Evolutionary conservation across 2,329 filamentous ascomycete species (phyloP).

Genomic region (Nothophoma quercina): DNA sequence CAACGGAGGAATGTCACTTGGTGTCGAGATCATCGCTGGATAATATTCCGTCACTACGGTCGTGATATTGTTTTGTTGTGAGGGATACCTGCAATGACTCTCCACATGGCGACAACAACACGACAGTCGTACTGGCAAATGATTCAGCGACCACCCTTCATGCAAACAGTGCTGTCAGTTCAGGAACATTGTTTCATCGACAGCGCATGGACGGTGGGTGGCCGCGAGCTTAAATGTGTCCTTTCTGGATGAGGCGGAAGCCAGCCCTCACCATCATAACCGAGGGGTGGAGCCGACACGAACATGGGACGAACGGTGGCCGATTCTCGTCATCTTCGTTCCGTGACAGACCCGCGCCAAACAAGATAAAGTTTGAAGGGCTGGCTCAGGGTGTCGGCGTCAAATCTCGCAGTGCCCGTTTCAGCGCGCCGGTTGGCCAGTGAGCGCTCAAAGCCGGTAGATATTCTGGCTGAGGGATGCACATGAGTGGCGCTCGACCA

Average conservation of each 20-base stretch:
- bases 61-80: neutral
- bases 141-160: neutral
- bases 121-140: neutral
- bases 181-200: conserved; percentile 13
- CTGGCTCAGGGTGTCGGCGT: conserved; percentile 10
- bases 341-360: conserved; percentile 25
- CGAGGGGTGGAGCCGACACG: conserved; percentile 31
- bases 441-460: neutral
- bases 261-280: conserved; percentile 9
- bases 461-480: neutral
- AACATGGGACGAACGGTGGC: conserved; percentile 35
- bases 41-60: neutral
- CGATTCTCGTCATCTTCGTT: conserved; percentile 29
- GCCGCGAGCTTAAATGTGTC: conserved; percentile 21
- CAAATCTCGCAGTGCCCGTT: conserved; percentile 7
- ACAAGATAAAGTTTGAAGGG: conserved; percentile 13
- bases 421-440: conserved; percentile 7
- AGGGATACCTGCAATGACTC: neutral
- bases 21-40: neutral
- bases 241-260: conserved; percentile 27
- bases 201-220: conserved; percentile 8
- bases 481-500: neutral
- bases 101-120: neutral
- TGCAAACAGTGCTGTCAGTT: conserved; percentile 11
- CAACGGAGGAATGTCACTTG: conserved; percentile 10